These are phyloP conservation scores for Trametes versicolor DNA, from an alignment of 1,284 basidiomycete genomes.

Conservation along the genomic window DNA sequence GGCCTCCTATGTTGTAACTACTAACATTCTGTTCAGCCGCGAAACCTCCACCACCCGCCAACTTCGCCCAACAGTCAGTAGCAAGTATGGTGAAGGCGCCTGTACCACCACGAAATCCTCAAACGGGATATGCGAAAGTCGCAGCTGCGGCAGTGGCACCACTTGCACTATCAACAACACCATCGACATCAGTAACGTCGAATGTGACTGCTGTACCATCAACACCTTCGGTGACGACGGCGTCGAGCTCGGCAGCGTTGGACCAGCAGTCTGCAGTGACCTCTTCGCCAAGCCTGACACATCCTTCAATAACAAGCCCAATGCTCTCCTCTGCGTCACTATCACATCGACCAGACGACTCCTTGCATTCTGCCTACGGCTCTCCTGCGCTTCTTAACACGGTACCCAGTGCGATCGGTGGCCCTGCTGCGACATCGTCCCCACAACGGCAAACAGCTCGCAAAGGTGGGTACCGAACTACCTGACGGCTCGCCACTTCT, in stretches of 20 bases:
- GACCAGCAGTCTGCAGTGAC: conserved; percentile 63
- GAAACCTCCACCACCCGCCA: conserved; percentile 84
- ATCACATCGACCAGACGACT: conserved; percentile 75
- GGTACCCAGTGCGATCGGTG: conserved; percentile 61
- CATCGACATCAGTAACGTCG: conserved; percentile 44
- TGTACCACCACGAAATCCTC: conserved; percentile 61
- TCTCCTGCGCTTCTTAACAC: conserved; percentile 80
- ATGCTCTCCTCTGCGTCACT: conserved; percentile 80
- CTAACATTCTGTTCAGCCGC: conserved; percentile 48
- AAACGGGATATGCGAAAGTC: conserved; percentile 85
- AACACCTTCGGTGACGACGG: conserved; percentile 47
- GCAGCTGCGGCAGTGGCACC: conserved; percentile 85
- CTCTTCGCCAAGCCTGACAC: conserved; percentile 82
- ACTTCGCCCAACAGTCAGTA: conserved; percentile 85
- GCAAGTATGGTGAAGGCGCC: conserved; percentile 81
- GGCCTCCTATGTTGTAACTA: background rate
- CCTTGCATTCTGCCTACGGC: conserved; percentile 73
- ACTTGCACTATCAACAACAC: conserved; percentile 41
- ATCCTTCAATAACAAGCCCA: conserved; percentile 81
- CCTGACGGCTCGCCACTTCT: background rate
- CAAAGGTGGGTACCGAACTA: conserved; percentile 32
- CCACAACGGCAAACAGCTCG: conserved; percentile 47
- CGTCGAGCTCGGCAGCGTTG: conserved; percentile 51
- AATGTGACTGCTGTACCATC: conserved; percentile 49
- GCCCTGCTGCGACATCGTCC: conserved; percentile 65